These are phyloP conservation scores for Pyricularia sp. DNA, from an alignment of 2,329 filamentous ascomycete genomes.

Conservation along the genomic window DNA sequence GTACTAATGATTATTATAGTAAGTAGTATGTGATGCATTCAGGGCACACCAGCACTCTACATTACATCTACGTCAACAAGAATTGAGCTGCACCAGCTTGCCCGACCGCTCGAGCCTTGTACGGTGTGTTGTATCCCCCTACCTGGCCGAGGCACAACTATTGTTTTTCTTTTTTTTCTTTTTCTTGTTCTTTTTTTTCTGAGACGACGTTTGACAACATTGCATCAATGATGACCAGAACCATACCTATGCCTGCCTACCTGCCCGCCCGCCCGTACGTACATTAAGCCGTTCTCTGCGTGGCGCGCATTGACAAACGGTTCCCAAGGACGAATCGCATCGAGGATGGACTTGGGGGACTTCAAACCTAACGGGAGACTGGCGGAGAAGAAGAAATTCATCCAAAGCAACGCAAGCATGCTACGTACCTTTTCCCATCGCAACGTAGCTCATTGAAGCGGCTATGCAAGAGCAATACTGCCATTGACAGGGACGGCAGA, in stretches of 20 bases:
- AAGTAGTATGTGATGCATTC: too few species aligned
- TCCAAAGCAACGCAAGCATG: neutral
- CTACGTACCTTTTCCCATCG: neutral
- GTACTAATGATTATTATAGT: neutral
- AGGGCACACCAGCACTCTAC: neutral
- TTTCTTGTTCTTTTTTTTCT: neutral
- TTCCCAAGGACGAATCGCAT: neutral
- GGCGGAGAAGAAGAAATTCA: neutral
- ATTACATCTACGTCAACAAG: neutral
- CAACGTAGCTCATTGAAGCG: neutral
- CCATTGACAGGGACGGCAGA: neutral
- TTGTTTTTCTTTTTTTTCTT: neutral
- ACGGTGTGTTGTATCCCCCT: neutral
- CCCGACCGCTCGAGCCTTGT: neutral
- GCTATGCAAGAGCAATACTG: neutral
- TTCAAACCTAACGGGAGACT: neutral
- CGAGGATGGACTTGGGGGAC: neutral
- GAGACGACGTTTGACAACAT: neutral
- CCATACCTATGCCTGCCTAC: neutral
- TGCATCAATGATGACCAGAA: neutral
- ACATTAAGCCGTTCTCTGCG: neutral
- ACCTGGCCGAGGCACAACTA: neutral
- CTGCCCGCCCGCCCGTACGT: neutral
- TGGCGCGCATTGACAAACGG: neutral
- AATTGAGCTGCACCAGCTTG: neutral